phyloP scores from a whole-genome alignment of 225 moss, liverwort and hornwort genomes.

The Bryum argenteum region DNA sequence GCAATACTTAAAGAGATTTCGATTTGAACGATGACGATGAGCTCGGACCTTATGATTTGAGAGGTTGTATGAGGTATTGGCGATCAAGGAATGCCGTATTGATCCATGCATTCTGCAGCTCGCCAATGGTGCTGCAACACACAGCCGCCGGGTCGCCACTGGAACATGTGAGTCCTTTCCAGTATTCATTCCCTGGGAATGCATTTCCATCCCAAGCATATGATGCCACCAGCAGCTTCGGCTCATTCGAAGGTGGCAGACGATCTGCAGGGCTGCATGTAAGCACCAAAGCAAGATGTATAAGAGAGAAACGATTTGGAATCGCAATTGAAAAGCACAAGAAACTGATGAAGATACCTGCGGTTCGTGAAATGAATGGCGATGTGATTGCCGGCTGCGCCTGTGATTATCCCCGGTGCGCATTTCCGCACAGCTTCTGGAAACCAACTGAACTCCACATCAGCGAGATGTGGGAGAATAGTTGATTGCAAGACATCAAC shows the following conservation, averaged over 20 bases:
- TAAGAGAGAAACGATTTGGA: too few relatives aligned
- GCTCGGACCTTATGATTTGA: background rate
- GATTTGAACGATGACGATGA: too few relatives aligned
- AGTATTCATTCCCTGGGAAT: slow-evolving; percentile 43
- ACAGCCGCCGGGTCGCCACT: slow-evolving; percentile 42
- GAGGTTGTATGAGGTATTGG: slow-evolving; percentile 27
- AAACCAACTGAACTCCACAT: slow-evolving; percentile 43
- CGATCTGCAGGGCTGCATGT: slow-evolving; percentile 36
- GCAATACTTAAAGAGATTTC: too few relatives aligned
- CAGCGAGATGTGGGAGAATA: slow-evolving; percentile 27
- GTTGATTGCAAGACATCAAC: slow-evolving; percentile 22
- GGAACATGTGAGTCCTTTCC: slow-evolving; percentile 22
- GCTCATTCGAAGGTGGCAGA: slow-evolving; percentile 20
- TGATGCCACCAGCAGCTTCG: slow-evolving; percentile 34
- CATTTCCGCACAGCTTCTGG: slow-evolving; percentile 27
- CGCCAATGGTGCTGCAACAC: slow-evolving; percentile 40
- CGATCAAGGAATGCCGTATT: slow-evolving; percentile 32
- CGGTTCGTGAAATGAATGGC: slow-evolving; percentile 38
- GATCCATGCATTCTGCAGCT: slow-evolving; percentile 42
- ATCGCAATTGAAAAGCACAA: background rate
- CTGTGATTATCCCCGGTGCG: slow-evolving; percentile 22
- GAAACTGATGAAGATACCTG: slow-evolving; percentile 11
- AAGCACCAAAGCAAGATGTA: background rate
- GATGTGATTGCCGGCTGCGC: slow-evolving; percentile 33
- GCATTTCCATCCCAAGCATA: slow-evolving; percentile 36